Evolutionary conservation across 2,329 filamentous ascomycete species (phyloP), one percentile per base, ranked within the genome.

Genomic region (Lecanicillium sp.): DNA sequence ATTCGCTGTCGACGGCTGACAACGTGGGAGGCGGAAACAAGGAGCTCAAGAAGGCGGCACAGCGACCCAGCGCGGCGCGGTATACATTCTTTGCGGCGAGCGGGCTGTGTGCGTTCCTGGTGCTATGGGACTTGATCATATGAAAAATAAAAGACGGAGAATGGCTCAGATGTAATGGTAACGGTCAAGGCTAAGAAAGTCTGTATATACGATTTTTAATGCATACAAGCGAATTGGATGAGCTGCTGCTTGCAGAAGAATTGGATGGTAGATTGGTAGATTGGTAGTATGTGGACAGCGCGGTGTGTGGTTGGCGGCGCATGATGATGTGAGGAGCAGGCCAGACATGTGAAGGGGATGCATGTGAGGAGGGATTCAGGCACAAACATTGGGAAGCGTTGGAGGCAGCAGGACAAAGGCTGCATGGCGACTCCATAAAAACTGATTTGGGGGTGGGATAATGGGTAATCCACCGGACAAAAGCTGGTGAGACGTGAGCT

Each of bases 11-110:
- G 26, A 96, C 90, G 9, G 81, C 84, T 21, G 86, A 91, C 62
- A 96, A 97, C 60, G 81, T 98, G 43, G 86, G 86, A 12, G 83
- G 83, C 50, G 93, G 91, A 15, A 98, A 98, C 70, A 87, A 86
- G 67, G 84, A 97, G 71, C 73, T 98, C 44, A 93, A 93, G 69
- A 83, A 85, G 60, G 93, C 91, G 23, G 82, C 79, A 1, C 77
- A 87, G 62, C 74, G 83, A 55, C 75, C 79, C 32, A 89, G 86
- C 66, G 77, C 83, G 36, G 87, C 87, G 24, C 81, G 84, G 61
- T 83, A 83, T 56, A 87, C 89, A 1, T 91, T 91, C 58, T 90
- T 86, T 63, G 84, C 83, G n/a, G 86, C 86, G 4, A 82, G 84
- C 50, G 83, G 85, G 1, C 66, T 93, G 42, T 90, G 87, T 64